A percentile compares a stretch with the other conserved stretches of the same genome.
Conservation (phyloP, 108 stramenopile genomes). For the Aurantiochytrium sp. region DNA sequence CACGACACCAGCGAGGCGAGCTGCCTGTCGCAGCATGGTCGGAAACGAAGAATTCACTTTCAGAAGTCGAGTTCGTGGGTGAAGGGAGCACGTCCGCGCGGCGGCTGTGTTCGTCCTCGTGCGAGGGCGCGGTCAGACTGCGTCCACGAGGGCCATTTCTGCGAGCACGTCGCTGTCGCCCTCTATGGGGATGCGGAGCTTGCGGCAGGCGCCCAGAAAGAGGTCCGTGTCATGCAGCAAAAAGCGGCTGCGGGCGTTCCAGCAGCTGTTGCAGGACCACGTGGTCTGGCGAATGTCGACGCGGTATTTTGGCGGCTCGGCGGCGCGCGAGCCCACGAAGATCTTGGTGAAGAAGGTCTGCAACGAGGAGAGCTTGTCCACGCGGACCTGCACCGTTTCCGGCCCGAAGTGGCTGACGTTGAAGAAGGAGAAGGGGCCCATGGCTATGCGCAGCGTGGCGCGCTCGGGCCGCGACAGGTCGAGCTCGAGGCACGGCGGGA, state of each 20-base stretch:
- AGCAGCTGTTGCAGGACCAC: background rate
- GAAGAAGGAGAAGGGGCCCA: background rate
- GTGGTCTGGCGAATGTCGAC: background rate
- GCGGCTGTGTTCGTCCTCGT: too few species aligned
- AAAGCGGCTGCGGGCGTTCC: background rate
- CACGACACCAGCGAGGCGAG: too few species aligned
- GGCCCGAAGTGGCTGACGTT: background rate
- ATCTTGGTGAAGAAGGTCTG: background rate
- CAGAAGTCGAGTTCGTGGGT: background rate
- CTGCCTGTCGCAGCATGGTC: too few species aligned
- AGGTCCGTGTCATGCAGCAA: background rate
- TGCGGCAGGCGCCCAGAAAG: background rate
- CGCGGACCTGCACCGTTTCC: background rate
- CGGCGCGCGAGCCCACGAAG: background rate
- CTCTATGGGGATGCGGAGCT: background rate
- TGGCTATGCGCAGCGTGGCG: background rate
- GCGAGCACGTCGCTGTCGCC: background rate
- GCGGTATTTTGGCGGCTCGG: background rate
- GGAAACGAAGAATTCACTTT: background rate
- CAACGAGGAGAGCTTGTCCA: background rate
- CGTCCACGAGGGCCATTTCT: background rate
- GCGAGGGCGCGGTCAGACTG: background rate
- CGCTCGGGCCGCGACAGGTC: background rate
- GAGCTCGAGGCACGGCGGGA: background rate
- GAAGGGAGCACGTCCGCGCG: background rate